Percentiles rank a stretch among this genome's conserved stretches.
Conservation (phyloP, 768 basidiomycete species). For the Naematelia aurantialba region DNA sequence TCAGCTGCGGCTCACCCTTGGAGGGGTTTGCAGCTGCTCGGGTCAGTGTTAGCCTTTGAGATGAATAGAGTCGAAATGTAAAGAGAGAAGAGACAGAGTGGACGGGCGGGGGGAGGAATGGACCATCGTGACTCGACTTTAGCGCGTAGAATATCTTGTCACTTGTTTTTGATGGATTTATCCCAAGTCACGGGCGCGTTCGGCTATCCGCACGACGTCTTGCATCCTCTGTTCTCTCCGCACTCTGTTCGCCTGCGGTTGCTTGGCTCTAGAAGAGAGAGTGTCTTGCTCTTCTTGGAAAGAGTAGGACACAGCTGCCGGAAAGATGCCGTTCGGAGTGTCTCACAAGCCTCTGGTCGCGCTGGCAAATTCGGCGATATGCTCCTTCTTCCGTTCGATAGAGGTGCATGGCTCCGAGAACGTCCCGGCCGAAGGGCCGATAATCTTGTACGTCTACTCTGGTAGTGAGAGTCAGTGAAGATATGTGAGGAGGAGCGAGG, state of each 20-base stretch:
- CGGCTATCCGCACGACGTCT: not conserved
- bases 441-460: slow-evolving; percentile 70
- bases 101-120: too few species aligned
- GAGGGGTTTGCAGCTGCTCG: too few species aligned
- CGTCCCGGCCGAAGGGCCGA: slow-evolving; percentile 80
- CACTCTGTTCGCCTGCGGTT: too few species aligned
- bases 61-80: not conserved
- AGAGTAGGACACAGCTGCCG: too few species aligned
- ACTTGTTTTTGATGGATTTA: not conserved
- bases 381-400: slow-evolving; percentile 84
- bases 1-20: too few species aligned
- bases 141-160: not conserved
- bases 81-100: not conserved
- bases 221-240: too few species aligned
- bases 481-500: not conserved
- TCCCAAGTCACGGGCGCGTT: not conserved
- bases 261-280: too few species aligned
- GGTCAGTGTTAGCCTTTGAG: not conserved
- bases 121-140: not conserved
- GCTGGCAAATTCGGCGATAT: slow-evolving; percentile 68
- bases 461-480: not conserved
- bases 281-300: not conserved
- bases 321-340: slow-evolving; percentile 50
- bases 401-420: slow-evolving; percentile 82
- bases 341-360: slow-evolving; percentile 68